Evolutionary conservation across 208 protist genomes (phyloP), one percentile per base, ranked within the genome.

Genomic region (Acanthamoeba polyphaga): DNA sequence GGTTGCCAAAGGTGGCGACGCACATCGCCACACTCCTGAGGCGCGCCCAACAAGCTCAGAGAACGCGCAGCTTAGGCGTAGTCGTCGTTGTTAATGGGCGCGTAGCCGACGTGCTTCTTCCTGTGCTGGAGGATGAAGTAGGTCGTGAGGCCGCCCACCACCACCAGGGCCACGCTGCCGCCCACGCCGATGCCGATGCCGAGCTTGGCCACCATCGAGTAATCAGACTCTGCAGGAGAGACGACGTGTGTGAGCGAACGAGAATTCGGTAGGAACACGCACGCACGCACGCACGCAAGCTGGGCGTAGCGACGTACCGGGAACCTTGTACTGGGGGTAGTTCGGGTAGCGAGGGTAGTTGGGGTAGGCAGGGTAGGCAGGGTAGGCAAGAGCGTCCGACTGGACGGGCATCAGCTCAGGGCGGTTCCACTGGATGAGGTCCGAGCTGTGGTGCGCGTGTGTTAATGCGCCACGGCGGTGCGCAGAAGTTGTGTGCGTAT

Each of bases 11-110:
- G 1, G 38, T 38, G 1, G 38, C 1, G 1, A 3, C 38, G 3
- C 38, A 38, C 38, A 38, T 38, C 38, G 38, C 38, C 38, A 38
- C 38, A 38, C 38, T 38, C 38, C 1, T 3, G n/a, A n/a, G n/a
- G 38, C 38, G 38, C 38, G 38, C 38, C 38, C 38, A 38, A 38
- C 38, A n/a, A n/a, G 38, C 38, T 38, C 1, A 38, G 38, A 38
- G 38, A 38, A 38, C 38, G 38, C 15, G 15, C 22, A n/a, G 13
- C 34, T 76, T 76, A 76, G 32, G 68, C 68, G 68, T 46, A 76
- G 68, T 76, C 68, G 68, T 32, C n/a, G 34, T 76, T 76, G 72
- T 82, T 82, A 38, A 82, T 82, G 72, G 72, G 34, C 72, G 72
- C n/a, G 72, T 82, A 82, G 72, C 43, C 43, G 34, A 82, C 7